Conservation (phyloP, 192 early-diverging fungal genomes). For the Anaeromyces robustus region DNA sequence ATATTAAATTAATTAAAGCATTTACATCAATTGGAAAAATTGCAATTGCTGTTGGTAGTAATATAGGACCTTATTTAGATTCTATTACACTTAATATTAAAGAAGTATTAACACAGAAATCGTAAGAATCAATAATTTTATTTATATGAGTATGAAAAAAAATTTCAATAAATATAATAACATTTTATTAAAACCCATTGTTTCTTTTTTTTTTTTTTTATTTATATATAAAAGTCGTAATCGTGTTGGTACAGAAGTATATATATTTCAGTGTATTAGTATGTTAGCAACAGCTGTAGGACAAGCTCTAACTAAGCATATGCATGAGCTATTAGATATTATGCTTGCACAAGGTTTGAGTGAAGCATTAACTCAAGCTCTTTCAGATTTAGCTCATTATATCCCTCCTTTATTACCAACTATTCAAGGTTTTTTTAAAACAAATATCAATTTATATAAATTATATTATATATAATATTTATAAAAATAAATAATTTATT, state of each 20-base stretch:
- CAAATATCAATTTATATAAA: neutral
- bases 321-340: constrained; percentile 73
- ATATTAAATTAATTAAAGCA: constrained; percentile 14
- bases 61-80: constrained; percentile 68
- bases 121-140: constrained; percentile 19
- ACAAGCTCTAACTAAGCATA: constrained; percentile 71
- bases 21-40: constrained; percentile 77
- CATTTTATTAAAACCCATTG: no score
- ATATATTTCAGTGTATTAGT: constrained; percentile 70
- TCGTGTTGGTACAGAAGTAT: constrained; percentile 33
- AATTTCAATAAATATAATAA: no score
- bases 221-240: constrained; percentile 21
- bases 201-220: neutral
- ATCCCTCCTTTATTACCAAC: constrained; percentile 66
- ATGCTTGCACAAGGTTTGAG: constrained; percentile 85
- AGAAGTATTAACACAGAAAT: constrained; percentile 51
- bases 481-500: no score
- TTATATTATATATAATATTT: constrained; percentile 3
- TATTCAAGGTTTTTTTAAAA: constrained; percentile 54
- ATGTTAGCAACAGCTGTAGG: constrained; percentile 80
- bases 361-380: constrained; percentile 59
- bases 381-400: constrained; percentile 60
- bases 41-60: constrained; percentile 56
- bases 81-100: constrained; percentile 57
- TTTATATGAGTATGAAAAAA: no score